These are phyloP conservation scores for Terfezia claveryi DNA, from an alignment of 495 filamentous ascomycete genomes.

Conservation along the genomic window DNA sequence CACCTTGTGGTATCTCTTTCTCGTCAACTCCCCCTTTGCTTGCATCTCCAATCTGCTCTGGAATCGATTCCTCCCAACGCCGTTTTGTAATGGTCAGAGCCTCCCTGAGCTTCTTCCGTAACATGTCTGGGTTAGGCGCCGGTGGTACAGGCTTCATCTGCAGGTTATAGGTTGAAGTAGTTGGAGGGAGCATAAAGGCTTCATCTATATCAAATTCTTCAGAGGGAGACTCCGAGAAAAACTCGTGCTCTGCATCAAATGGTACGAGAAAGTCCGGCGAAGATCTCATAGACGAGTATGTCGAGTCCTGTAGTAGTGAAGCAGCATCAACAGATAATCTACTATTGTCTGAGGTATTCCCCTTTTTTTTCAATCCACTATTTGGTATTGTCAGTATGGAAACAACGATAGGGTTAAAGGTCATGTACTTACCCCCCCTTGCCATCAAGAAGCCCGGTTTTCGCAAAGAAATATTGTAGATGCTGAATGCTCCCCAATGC, in stretches of 20 bases:
- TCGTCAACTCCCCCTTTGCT: slow-evolving; percentile 16
- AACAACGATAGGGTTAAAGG: too few species aligned
- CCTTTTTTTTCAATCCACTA: slow-evolving; percentile 5
- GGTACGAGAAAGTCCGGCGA: slow-evolving; percentile 17
- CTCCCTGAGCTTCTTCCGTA: slow-evolving; percentile 50
- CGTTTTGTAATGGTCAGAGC: slow-evolving; percentile 43
- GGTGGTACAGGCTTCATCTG: slow-evolving; percentile 69
- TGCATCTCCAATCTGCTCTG: slow-evolving; percentile 10
- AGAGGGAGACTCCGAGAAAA: slow-evolving; percentile 31
- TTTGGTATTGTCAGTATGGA: neutral
- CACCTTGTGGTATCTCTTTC: slow-evolving; percentile 29
- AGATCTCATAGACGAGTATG: slow-evolving; percentile 19
- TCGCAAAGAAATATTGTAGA: slow-evolving; percentile 92
- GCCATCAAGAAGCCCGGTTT: slow-evolving; percentile 79
- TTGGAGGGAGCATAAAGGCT: slow-evolving; percentile 72
- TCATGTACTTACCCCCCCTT: slow-evolving; percentile 44
- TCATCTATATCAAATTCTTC: slow-evolving; percentile 37
- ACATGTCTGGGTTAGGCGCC: slow-evolving; percentile 55
- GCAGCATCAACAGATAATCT: slow-evolving; percentile 12
- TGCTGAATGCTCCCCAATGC: slow-evolving; percentile 91
- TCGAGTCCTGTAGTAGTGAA: slow-evolving; percentile 11
- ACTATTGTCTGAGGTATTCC: slow-evolving; percentile 1
- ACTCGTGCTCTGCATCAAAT: slow-evolving; percentile 8
- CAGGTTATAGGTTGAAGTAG: slow-evolving; percentile 84
- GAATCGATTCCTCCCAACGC: slow-evolving; percentile 31